phyloP scores from a whole-genome alignment of 208 protist genomes.

The Crithidia bombi region DNA sequence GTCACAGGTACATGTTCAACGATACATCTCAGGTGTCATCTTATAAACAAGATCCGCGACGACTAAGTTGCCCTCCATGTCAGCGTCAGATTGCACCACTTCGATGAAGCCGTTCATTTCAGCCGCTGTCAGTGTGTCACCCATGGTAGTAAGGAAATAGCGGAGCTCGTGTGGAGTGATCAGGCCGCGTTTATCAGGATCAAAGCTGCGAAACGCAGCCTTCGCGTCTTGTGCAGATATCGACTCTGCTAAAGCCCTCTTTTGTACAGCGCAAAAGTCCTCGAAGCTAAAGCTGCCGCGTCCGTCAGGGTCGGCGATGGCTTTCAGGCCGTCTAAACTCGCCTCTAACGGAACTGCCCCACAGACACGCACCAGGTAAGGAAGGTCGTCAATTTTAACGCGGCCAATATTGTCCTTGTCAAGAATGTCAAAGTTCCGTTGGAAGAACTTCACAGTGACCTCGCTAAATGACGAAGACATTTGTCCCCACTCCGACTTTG shows the following conservation, averaged over 20 bases:
- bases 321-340: slow-evolving; percentile 54
- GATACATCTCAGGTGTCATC: slow-evolving; percentile 85
- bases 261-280: slow-evolving; percentile 75
- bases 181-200: slow-evolving; percentile 92
- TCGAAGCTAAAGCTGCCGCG: slow-evolving; percentile 79
- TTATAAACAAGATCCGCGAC: slow-evolving; percentile 79
- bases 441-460: slow-evolving; percentile 56
- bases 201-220: slow-evolving; percentile 94
- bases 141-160: slow-evolving; percentile 94
- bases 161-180: slow-evolving; percentile 94
- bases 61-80: slow-evolving; percentile 90
- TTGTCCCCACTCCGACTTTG: background rate
- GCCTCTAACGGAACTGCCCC: slow-evolving; percentile 73
- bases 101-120: slow-evolving; percentile 93
- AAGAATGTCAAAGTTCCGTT: slow-evolving; percentile 72
- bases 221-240: slow-evolving; percentile 74
- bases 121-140: slow-evolving; percentile 90
- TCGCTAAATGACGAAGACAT: slow-evolving; percentile 53
- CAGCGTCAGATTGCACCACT: slow-evolving; percentile 83
- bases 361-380: slow-evolving; percentile 71
- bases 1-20: slow-evolving; percentile 37
- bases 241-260: slow-evolving; percentile 60
- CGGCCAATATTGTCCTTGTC: slow-evolving; percentile 84
- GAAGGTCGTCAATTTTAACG: slow-evolving; percentile 55
- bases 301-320: slow-evolving; percentile 63